Conservation (phyloP, 1,284 basidiomycete species). For the Thelephora terrestris region DNA sequence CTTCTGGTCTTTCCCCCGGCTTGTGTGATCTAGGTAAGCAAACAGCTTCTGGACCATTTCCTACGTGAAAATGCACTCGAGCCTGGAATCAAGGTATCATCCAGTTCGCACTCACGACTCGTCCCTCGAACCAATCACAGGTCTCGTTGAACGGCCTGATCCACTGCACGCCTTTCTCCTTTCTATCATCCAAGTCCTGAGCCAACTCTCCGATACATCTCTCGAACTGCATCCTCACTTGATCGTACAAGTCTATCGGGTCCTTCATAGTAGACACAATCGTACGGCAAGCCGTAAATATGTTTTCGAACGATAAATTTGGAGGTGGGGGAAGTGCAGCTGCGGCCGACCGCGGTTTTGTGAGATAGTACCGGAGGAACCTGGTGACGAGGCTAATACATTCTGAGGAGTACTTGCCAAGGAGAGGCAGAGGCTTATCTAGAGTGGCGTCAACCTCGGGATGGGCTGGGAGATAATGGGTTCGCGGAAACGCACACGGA, state of each 20-base stretch:
- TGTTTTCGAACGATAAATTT: slow-evolving; percentile 36
- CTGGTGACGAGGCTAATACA: slow-evolving; percentile 25
- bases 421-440: slow-evolving; percentile 11
- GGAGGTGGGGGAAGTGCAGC: too few relatives aligned
- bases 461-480: neutral
- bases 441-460: neutral
- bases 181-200: slow-evolving; percentile 22
- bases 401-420: slow-evolving; percentile 11
- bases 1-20: slow-evolving; percentile 34
- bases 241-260: slow-evolving; percentile 44
- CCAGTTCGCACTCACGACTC: slow-evolving; percentile 38
- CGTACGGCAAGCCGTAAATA: slow-evolving; percentile 46
- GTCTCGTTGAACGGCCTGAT: slow-evolving; percentile 38
- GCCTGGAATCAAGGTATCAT: neutral
- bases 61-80: slow-evolving; percentile 22
- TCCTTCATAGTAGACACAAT: slow-evolving; percentile 39
- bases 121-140: slow-evolving; percentile 53
- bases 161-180: slow-evolving; percentile 33
- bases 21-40: slow-evolving; percentile 49
- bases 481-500: slow-evolving; percentile 22
- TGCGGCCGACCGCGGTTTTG: slow-evolving; percentile 26
- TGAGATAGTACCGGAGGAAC: slow-evolving; percentile 37
- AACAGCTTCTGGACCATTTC: slow-evolving; percentile 44
- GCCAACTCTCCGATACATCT: slow-evolving; percentile 33
- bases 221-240: slow-evolving; percentile 44